Base-by-base conservation (phyloP, 1,284 basidiomycete genomes). In the Malassezia restricta region DNA sequence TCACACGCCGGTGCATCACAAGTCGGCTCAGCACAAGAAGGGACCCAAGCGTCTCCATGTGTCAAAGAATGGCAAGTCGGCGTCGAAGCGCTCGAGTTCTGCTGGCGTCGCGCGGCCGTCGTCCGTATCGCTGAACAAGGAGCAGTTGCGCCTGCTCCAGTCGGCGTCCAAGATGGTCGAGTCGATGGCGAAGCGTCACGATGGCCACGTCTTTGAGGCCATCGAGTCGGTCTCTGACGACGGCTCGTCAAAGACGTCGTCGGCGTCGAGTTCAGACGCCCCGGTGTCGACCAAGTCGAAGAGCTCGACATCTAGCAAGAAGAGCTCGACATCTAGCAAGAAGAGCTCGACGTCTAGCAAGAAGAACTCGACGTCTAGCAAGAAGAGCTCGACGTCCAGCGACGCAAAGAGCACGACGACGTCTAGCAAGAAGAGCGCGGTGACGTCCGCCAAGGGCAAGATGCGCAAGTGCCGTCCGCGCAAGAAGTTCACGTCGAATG, bases 381-480 rank as follows among this genome's bases (percentile, higher is more conserved):
- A 20, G 17, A 11, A n/a, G n/a, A n/a, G n/a, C n/a, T n/a, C n/a
- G n/a, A n/a, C n/a, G n/a, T n/a, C n/a, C n/a, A n/a, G 17, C 11
- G 12, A 20, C 20, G 28, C 9, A 8, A 29, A 27, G 28, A 43
- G 41, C 24, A 24, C 41, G 41, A 11, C 41, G 41, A 28, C 20
- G 20, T 14, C 17, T 3, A 43, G 20, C 41, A 20, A 29, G 20
- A 20, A 20, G 14, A 40, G 39, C 39, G 12, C 39, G 39, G 39
- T 5, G 14, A 20, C 39, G 14, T n/a, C 39, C 17, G 39, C 20
- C 20, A 24, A 24, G 20, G 9, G 11, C 28, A 42, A 12, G 41
- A 35, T 41, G 48, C 48, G 48, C 32, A 40, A 41, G 11, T 50
- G 48, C 48, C 48, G 20, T 24, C 20, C 20, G 2, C 20, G 48